Conservation (phyloP, 2,329 filamentous ascomycete species). For the Talaromyces sp. region DNA sequence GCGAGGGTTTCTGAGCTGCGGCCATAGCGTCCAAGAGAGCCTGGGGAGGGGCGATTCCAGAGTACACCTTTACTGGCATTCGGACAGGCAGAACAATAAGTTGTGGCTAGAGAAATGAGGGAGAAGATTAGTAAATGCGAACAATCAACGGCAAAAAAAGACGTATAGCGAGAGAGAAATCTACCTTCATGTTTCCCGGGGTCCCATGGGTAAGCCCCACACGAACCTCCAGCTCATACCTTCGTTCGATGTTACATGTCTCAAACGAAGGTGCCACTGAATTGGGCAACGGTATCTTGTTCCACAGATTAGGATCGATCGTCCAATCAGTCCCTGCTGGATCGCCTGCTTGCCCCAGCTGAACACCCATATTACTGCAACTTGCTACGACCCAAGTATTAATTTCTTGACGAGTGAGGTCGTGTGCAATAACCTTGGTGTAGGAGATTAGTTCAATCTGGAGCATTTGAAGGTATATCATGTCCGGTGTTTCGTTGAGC, state of each 20-base stretch:
- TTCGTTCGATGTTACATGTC: constrained; percentile 82
- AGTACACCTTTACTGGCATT: constrained; percentile 80
- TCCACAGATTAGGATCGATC: constrained; percentile 75
- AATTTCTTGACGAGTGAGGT: constrained; percentile 69
- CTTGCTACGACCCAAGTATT: constrained; percentile 76
- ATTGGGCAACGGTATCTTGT: constrained; percentile 71
- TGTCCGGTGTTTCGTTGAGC: constrained; percentile 67
- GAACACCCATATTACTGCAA: constrained; percentile 70
- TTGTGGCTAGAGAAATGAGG: constrained; percentile 59
- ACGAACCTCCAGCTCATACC: constrained; percentile 81
- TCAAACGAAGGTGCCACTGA: constrained; percentile 84
- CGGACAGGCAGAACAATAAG: constrained; percentile 76
- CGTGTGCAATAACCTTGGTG: constrained; percentile 78
- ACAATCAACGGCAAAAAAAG: neutral
- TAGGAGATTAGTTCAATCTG: constrained; percentile 80
- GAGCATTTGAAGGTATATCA: constrained; percentile 74
- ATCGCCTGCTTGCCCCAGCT: constrained; percentile 62
- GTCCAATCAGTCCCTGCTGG: constrained; percentile 67
- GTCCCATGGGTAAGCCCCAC: constrained; percentile 76
- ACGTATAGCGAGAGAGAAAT: neutral
- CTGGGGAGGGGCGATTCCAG: constrained; percentile 79
- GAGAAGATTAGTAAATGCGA: constrained; percentile 1
- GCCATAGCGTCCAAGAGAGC: constrained; percentile 71
- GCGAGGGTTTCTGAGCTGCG: constrained; percentile 29
- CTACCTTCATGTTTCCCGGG: constrained; percentile 54